Conservation (phyloP, 257 asterid genomes). For the Coffea canephora region DNA sequence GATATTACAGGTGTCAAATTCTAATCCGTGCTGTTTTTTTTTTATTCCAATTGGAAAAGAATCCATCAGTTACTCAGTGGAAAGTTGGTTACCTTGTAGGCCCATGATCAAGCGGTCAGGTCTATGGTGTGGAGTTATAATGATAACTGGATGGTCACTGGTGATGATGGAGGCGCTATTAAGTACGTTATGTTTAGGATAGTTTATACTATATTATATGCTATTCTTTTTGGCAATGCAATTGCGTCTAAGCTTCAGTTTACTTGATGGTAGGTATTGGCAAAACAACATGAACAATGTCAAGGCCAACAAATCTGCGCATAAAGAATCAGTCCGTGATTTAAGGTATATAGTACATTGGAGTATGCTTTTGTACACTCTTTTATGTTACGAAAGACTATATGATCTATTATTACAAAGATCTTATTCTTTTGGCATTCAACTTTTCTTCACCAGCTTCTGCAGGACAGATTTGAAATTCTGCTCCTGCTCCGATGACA, state of each 20-base stretch:
- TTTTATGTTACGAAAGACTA: not conserved
- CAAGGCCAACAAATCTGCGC: constrained; percentile 93
- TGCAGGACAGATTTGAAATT: constrained; percentile 97
- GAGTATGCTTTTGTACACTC: not conserved
- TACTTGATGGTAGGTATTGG: constrained; percentile 80
- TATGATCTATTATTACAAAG: not conserved
- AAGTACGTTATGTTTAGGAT: constrained; percentile 48
- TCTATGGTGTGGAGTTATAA: constrained; percentile 99
- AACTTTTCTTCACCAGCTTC: constrained; percentile 53
- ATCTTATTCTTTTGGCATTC: constrained; percentile 1
- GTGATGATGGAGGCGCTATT: constrained; percentile 97
- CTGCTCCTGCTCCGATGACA: constrained; percentile 98
- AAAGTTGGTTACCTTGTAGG: constrained; percentile 41
- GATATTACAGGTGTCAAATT: constrained; percentile 73
- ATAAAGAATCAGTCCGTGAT: constrained; percentile 95
- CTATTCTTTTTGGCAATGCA: constrained; percentile 13
- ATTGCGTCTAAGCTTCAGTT: constrained; percentile 17
- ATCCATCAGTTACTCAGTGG: not conserved
- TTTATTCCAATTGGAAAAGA: not conserved
- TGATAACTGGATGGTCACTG: constrained; percentile 99
- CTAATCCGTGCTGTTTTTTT: constrained; percentile 2
- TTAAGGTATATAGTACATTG: constrained; percentile 49
- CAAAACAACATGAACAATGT: constrained; percentile 97
- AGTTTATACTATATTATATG: not conserved
- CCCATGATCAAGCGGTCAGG: constrained; percentile 98